These are phyloP conservation scores for Ramichloridium luteum DNA, from an alignment of 2,329 filamentous ascomycete species.

Conservation along the genomic window DNA sequence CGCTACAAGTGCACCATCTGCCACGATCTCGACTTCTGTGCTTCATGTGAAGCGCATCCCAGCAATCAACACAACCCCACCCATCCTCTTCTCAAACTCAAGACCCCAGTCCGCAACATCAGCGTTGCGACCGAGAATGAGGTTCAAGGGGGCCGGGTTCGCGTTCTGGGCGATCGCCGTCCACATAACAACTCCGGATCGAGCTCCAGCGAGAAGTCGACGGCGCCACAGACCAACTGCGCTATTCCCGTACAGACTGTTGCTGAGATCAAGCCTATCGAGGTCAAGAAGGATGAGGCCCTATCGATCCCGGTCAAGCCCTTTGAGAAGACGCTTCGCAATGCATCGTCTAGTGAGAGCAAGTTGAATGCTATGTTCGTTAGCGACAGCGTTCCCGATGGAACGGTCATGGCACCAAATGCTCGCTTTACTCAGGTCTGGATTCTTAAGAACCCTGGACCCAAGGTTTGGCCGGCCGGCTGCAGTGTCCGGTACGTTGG, in stretches of 20 bases:
- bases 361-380: slow-evolving; percentile 60
- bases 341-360: too few relatives aligned
- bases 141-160: slow-evolving; percentile 55
- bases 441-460: slow-evolving; percentile 78
- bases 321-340: slow-evolving; percentile 26
- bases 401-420: slow-evolving; percentile 57
- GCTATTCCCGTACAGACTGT: slow-evolving; percentile 58
- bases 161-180: slow-evolving; percentile 58
- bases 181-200: not conserved
- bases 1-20: slow-evolving; percentile 98
- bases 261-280: slow-evolving; percentile 54
- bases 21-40: slow-evolving; percentile 89
- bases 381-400: slow-evolving; percentile 66
- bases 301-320: slow-evolving; percentile 12
- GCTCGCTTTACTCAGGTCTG: slow-evolving; percentile 79
- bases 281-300: slow-evolving; percentile 16
- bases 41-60: slow-evolving; percentile 80
- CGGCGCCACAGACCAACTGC: slow-evolving; percentile 30
- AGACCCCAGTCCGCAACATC: slow-evolving; percentile 78
- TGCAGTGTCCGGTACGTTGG: slow-evolving; percentile 86
- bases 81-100: slow-evolving; percentile 96
- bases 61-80: slow-evolving; percentile 79
- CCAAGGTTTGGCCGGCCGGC: slow-evolving; percentile 69
- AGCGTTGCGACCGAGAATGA: slow-evolving; percentile 77
- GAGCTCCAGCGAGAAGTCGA: slow-evolving; percentile 4